Evolutionary conservation across 2,329 filamentous ascomycete species (phyloP), one percentile per base, ranked within the genome.

Genomic region (Pyrenophora tritici-repentis): DNA sequence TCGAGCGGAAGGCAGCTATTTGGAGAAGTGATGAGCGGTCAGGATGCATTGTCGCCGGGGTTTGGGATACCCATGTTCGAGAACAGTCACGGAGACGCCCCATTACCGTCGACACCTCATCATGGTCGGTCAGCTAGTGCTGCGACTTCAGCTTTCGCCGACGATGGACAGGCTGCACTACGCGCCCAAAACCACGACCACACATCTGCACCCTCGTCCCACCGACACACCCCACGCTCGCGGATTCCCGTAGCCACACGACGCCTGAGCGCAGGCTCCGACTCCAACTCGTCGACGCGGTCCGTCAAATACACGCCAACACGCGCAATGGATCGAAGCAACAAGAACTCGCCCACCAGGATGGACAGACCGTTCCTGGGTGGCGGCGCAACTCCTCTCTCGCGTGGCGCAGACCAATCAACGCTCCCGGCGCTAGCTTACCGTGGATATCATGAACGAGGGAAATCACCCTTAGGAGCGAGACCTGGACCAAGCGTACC

Each of bases 21-120:
- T 52, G 71, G 71, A 13, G 71, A 73, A 42, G 67, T 73, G 1
- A 48, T 73, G n/a, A 63, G 62, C 16, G 63, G 67, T 0, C 68
- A 72, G 47, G 63, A 70, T 48, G 56, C 54, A 5, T 50, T 55
- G 3, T 63, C 59, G 26, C 71, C 70, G 14, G 71, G 71, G 1
- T 73, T 63, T 56, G 70, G 70, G 14, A 73, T 73, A 18, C 64
- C 69, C 9, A 61, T 52, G 4, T 49, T 61, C 26, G 64, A 67
- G 3, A 56, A 50, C 35, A 46, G 58, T 41, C 42, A 53, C 54
- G 36, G 42, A 35, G 51, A 54, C 14, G 31, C 40, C 24, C 26
- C 41, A 38, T 39, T 62, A 26, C 51, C 59, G 22, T 51, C 62
- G 14, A 50, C 56, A 9, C 50, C 61, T 5, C 55, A 57, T 13